Evolutionary conservation across 441 rosid genomes (phyloP).

Genomic region (Syzygium syzygioides): DNA sequence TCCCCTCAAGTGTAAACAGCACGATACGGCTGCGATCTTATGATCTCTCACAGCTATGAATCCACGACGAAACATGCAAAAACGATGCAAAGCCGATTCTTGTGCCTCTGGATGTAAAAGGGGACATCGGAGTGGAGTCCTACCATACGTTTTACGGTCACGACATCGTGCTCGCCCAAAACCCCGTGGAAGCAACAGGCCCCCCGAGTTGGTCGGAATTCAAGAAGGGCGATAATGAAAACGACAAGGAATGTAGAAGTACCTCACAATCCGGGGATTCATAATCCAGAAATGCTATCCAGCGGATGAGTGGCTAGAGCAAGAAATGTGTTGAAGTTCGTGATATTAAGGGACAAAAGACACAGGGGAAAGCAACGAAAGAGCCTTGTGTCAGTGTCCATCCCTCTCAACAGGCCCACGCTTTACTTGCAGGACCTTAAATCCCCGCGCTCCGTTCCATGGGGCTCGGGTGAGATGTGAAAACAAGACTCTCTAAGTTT

Average conservation of each 20-base stretch:
- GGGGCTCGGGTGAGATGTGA: neutral
- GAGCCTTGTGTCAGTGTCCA: neutral
- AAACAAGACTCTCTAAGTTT: neutral
- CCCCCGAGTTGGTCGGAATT: neutral
- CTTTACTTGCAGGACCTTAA: neutral
- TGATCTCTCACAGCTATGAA: neutral
- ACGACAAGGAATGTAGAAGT: neutral
- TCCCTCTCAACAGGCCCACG: neutral
- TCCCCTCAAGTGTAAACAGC: neutral
- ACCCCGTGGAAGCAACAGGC: neutral
- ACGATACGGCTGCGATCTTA: neutral
- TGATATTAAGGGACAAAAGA: neutral
- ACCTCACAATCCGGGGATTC: neutral
- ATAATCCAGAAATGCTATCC: neutral
- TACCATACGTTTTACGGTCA: neutral
- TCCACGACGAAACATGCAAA: neutral
- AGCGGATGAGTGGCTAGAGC: neutral
- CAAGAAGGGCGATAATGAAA: neutral
- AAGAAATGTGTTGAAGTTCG: neutral
- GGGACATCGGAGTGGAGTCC: neutral
- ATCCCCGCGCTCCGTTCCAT: neutral
- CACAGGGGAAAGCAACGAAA: neutral
- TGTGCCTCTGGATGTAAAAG: neutral
- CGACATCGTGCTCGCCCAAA: neutral
- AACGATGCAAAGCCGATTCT: neutral